Conservation (phyloP, 1,284 basidiomycete genomes). For the Golubevia pallescens region DNA sequence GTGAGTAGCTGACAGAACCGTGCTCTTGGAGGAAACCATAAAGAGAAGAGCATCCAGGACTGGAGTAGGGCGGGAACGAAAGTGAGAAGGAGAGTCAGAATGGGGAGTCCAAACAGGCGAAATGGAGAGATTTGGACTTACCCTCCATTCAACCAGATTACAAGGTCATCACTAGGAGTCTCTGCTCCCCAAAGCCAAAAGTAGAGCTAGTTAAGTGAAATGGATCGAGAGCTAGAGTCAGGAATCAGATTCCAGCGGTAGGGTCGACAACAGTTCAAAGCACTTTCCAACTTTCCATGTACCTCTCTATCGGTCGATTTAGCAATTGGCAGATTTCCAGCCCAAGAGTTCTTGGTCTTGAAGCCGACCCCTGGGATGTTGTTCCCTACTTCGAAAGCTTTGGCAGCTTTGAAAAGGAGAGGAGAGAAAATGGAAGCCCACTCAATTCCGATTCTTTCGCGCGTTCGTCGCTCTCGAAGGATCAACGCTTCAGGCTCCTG, state of each 20-base stretch:
- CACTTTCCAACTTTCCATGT: too few relatives aligned
- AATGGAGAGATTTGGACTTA: too few relatives aligned
- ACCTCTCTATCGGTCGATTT: too few relatives aligned
- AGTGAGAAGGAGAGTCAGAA: neutral
- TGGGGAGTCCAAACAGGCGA: neutral
- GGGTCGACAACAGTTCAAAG: too few relatives aligned
- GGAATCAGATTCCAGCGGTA: too few relatives aligned
- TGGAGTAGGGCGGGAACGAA: too few relatives aligned
- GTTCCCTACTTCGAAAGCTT: neutral
- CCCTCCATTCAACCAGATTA: slow-evolving; percentile 4
- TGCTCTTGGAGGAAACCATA: slow-evolving; percentile 1
- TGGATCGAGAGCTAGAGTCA: too few relatives aligned
- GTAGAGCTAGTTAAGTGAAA: neutral
- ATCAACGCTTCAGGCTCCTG: too few relatives aligned
- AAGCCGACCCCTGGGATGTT: slow-evolving; percentile 4
- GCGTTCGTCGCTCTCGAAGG: too few relatives aligned
- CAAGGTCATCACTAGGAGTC: neutral
- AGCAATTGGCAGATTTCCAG: slow-evolving; percentile 5
- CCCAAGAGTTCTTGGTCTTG: neutral
- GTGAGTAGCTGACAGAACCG: neutral
- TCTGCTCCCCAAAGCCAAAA: slow-evolving; percentile 9
- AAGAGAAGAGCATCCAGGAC: slow-evolving; percentile 6
- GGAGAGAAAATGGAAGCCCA: too few relatives aligned
- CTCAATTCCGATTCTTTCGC: too few relatives aligned
- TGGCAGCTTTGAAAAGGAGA: too few relatives aligned